Evolutionary conservation across 1,139 yeast genomes (phyloP).

Genomic region (Lodderomyces theae): DNA sequence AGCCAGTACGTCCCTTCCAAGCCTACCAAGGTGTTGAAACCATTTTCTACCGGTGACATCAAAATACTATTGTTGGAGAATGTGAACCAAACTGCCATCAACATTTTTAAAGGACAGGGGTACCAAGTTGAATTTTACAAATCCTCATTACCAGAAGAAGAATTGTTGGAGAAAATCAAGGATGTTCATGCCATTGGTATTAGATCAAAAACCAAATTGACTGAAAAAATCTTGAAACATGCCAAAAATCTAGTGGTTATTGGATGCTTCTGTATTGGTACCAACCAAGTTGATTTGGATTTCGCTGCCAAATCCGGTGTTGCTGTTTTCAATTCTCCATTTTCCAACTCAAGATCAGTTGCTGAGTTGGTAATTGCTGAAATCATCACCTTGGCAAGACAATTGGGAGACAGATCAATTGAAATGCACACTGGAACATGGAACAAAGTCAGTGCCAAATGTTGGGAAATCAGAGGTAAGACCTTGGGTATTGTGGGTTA

Average conservation of each 20-base stretch:
- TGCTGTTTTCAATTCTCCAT: constrained; percentile 98
- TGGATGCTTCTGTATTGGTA: constrained; percentile 99
- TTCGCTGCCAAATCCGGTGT: constrained; percentile 91
- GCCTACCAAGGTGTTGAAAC: constrained; percentile 71
- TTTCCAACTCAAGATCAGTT: constrained; percentile 96
- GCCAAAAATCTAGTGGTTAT: constrained; percentile 87
- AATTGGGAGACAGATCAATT: constrained; percentile 92
- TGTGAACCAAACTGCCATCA: constrained; percentile 88
- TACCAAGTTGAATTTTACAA: constrained; percentile 96
- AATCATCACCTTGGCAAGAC: constrained; percentile 91
- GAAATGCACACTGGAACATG: constrained; percentile 97
- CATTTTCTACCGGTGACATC: constrained; percentile 88
- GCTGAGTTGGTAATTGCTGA: constrained; percentile 98
- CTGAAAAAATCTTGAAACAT: constrained; percentile 71
- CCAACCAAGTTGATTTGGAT: constrained; percentile 93
- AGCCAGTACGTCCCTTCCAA: constrained; percentile 45
- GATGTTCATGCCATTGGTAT: constrained; percentile 97
- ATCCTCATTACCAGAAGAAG: constrained; percentile 87
- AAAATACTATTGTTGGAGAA: constrained; percentile 88
- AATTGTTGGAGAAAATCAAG: constrained; percentile 87
- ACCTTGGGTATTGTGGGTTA: constrained; percentile 96
- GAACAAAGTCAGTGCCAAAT: constrained; percentile 92
- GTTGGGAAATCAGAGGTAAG: constrained; percentile 99
- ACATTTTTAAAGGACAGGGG: constrained; percentile 83
- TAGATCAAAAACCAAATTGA: constrained; percentile 91